Evolutionary conservation across 345 rosid species (phyloP).

Genomic region (Mercurialis annua): DNA sequence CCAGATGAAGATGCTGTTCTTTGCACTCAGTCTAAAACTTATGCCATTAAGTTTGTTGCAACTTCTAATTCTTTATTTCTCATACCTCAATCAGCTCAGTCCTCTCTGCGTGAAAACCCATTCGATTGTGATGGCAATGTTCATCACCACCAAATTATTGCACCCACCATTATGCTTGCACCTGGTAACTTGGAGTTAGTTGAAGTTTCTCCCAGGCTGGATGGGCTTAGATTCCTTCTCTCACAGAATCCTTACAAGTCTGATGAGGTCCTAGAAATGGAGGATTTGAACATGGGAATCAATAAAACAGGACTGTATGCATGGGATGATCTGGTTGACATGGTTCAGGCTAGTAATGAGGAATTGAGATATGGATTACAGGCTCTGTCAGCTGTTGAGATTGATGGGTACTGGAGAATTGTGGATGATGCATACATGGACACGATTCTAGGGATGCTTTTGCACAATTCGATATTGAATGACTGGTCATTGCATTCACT

Average conservation of each 20-base stretch:
- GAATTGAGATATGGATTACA: constrained; percentile 54
- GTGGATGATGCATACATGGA: constrained; percentile 68
- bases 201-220: constrained; percentile 86
- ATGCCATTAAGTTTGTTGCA: constrained; percentile 71
- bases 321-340: constrained; percentile 67
- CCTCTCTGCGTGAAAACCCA: constrained; percentile 16
- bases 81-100: constrained; percentile 53
- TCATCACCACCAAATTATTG: constrained; percentile 25
- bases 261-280: constrained; percentile 38
- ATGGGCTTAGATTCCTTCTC: constrained; percentile 66
- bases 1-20: constrained; percentile 87
- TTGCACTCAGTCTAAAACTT: constrained; percentile 83
- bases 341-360: constrained; percentile 80
- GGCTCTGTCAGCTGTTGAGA: constrained; percentile 73
- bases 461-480: constrained; percentile 61
- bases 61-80: constrained; percentile 79
- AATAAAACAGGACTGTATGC: constrained; percentile 36
- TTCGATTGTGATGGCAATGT: constrained; percentile 26
- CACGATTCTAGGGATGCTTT: constrained; percentile 55
- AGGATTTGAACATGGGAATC: constrained; percentile 31
- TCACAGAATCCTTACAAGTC: constrained; percentile 47
- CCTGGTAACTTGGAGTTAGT: constrained; percentile 74
- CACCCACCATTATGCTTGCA: constrained; percentile 55
- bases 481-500: constrained; percentile 67
- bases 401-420: constrained; percentile 81